phyloP scores from a whole-genome alignment of 1,139 yeast species.

The Eremothecium cymbalariae region DNA sequence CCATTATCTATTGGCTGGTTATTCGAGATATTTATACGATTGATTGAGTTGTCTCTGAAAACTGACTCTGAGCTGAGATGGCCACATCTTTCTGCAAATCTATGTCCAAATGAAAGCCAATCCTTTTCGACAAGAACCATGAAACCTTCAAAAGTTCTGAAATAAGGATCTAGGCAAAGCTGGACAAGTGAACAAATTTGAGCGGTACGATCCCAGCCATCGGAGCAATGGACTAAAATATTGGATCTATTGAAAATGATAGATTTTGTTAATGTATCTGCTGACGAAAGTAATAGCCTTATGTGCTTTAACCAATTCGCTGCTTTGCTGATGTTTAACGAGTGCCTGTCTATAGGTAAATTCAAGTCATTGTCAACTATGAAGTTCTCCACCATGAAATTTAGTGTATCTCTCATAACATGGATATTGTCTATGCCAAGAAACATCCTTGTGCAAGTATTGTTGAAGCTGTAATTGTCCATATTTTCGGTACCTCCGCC shows the following conservation, averaged over 20 bases:
- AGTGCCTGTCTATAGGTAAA: slow-evolving; percentile 37
- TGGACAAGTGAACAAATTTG: slow-evolving; percentile 81
- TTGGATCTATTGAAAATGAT: slow-evolving; percentile 77
- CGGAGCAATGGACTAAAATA: slow-evolving; percentile 85
- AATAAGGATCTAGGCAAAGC: slow-evolving; percentile 83
- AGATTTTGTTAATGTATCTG: slow-evolving; percentile 70
- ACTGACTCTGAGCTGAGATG: slow-evolving; percentile 45
- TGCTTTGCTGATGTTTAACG: slow-evolving; percentile 39
- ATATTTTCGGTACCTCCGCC: slow-evolving; percentile 96
- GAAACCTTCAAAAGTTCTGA: slow-evolving; percentile 80
- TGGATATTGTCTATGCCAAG: slow-evolving; percentile 93
- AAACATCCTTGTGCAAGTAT: slow-evolving; percentile 54
- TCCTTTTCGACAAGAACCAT: slow-evolving; percentile 83
- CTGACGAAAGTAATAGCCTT: slow-evolving; percentile 61
- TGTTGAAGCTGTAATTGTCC: slow-evolving; percentile 57
- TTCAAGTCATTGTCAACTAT: slow-evolving; percentile 56
- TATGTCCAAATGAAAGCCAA: slow-evolving; percentile 92
- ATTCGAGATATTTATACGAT: slow-evolving; percentile 11
- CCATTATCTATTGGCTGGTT: slow-evolving; percentile 7
- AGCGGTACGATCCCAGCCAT: slow-evolving; percentile 97
- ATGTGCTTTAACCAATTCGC: slow-evolving; percentile 78
- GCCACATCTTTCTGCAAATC: slow-evolving; percentile 77
- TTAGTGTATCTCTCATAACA: slow-evolving; percentile 81
- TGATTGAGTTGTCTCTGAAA: slow-evolving; percentile 31
- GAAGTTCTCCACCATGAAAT: slow-evolving; percentile 52